Evolutionary conservation across 139 green algal species (phyloP), one percentile per base, ranked within the genome.

Genomic region (Chlamydomonas sphaeroides): DNA sequence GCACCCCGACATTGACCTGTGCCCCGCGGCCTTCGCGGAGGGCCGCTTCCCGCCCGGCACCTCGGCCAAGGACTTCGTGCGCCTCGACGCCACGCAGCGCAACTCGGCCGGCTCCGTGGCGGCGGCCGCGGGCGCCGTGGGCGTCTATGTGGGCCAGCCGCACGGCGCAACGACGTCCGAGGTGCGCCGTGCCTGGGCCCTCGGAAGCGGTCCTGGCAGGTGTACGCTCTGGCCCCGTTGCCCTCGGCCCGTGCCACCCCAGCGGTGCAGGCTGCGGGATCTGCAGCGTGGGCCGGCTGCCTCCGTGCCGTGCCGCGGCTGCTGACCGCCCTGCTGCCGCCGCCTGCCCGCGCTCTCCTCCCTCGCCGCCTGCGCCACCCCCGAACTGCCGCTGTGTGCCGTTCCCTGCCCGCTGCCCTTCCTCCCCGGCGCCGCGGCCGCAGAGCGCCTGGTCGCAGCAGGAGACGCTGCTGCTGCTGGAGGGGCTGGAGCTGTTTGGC

Each of bases 21-120:
- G 93, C 77, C 93, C 90, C 23, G 86, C 76, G 26, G 86, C 92
- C n/a, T 95, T 88, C 69, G 85, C 81, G n/a, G 86, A 97, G 84
- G 95, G 95, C 30, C 81, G 85, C 36, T 97, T 98, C 65, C 94
- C 95, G 0, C 71, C 93, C 15, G 93, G 92, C 36, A 92, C 86
- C 67, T 88, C 78, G n/a, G 85, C 88, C 36, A 86, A 86, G 15
- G 97, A 99, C 89, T 99, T 98, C 85, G 88, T 97, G n/a, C 85
- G 89, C 1, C 79, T 98, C 15, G 92, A 93, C 62, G 81, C 48
- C 32, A 53, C 32, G 33, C 28, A 26, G 11, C 23, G 23, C 15
- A 39, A 80, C 28, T 45, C 59, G 59, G 30, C n/a, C 2, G 74
- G 74, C 32, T 5, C n/a, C 36, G 59, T 59, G 74, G 74, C 74